phyloP scores from a whole-genome alignment of 2,329 filamentous ascomycete genomes.

The Stemphylium lycopersici region DNA sequence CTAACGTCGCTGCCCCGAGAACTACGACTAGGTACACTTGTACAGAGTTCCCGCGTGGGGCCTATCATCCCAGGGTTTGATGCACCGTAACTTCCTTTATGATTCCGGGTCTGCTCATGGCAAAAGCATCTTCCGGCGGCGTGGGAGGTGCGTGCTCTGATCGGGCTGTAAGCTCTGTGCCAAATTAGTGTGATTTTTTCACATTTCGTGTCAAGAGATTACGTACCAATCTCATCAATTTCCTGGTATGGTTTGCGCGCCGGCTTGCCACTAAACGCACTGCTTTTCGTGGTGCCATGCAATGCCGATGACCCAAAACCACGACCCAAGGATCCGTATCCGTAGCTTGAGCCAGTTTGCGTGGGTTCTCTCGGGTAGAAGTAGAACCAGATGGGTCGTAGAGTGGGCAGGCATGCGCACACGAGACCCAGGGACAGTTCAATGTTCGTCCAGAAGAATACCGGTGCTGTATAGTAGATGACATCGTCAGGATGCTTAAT shows the following conservation, averaged over 20 bases:
- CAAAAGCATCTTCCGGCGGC: constrained; percentile 7
- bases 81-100: constrained; percentile 22
- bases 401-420: constrained; percentile 32
- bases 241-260: constrained; percentile 25
- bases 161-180: constrained; percentile 19
- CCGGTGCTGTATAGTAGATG: constrained; percentile 34
- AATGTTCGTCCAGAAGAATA: constrained; percentile 41
- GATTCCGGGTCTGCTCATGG: constrained; percentile 13
- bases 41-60: not conserved
- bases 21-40: not conserved
- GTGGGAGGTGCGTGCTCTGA: constrained; percentile 12
- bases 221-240: constrained; percentile 25
- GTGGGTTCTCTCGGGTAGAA: constrained; percentile 20
- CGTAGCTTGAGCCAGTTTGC: constrained; percentile 16
- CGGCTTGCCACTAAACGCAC: constrained; percentile 16
- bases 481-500: constrained; percentile 27
- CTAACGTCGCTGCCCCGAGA: not conserved
- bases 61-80: constrained; percentile 16
- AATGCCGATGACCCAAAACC: constrained; percentile 20
- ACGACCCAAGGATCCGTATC: constrained; percentile 19
- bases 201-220: not conserved
- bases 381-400: constrained; percentile 33
- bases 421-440: constrained; percentile 35
- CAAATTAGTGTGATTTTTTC: not conserved
- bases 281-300: constrained; percentile 16